Evolutionary conservation across 257 asterid genomes (phyloP).

Genomic region (Nicotiana noctiflora): DNA sequence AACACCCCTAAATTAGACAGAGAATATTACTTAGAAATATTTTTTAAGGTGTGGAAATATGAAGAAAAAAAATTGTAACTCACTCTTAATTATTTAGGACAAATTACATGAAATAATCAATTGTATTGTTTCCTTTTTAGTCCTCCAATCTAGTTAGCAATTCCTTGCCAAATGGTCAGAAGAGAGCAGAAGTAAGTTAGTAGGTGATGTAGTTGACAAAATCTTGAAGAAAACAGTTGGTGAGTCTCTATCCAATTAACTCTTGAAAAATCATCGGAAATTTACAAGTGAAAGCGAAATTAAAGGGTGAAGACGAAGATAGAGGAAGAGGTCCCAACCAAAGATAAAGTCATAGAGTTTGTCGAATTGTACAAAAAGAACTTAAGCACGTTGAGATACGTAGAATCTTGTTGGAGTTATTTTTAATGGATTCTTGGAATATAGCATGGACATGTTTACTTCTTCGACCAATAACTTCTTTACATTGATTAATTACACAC

Average conservation of each 20-base stretch:
- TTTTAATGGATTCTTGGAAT: background rate
- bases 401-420: conserved; percentile 17
- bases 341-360: background rate
- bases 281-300: background rate
- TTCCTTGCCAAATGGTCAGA: background rate
- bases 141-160: background rate
- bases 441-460: background rate
- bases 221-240: conserved; percentile 1
- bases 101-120: no score
- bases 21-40: background rate
- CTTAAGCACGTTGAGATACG: conserved; percentile 10
- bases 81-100: no score
- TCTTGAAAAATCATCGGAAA: background rate
- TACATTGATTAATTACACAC: no score
- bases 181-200: background rate
- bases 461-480: background rate
- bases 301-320: background rate
- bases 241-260: background rate
- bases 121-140: background rate
- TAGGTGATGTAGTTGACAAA: background rate
- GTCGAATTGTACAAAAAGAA: conserved; percentile 3
- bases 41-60: no score
- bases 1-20: no score
- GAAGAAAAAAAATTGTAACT: no score
- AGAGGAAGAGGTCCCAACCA: background rate